Evolutionary conservation across 805 yeast genomes (phyloP).

Genomic region (Metschnikowia rubicola): DNA sequence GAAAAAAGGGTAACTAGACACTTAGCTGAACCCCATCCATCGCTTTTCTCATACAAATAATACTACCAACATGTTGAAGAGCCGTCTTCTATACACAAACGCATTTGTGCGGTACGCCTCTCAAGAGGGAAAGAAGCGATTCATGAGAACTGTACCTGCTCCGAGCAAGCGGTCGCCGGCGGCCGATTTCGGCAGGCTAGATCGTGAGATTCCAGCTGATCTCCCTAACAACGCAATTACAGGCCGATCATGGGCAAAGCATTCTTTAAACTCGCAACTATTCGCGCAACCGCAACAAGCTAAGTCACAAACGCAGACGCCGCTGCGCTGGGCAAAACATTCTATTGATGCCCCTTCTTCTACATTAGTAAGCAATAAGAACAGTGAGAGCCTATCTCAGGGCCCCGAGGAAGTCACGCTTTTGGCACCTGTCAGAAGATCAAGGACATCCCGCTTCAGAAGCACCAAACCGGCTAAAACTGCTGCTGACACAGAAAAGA

Average conservation of each 20-base stretch:
- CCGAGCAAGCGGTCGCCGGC: conserved; percentile 12
- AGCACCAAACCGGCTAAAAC: background rate
- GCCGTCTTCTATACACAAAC: conserved; percentile 8
- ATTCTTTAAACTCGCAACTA: conserved; percentile 5
- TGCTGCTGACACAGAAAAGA: background rate
- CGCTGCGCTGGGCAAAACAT: conserved; percentile 33
- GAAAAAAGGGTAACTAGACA: conserved; percentile 1
- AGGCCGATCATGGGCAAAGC: conserved; percentile 12
- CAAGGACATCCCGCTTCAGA: conserved; percentile 30
- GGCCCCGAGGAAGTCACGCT: conserved; percentile 3
- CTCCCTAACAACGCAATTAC: conserved; percentile 4
- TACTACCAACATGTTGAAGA: conserved; percentile 10
- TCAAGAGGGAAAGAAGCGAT: conserved; percentile 21
- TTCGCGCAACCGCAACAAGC: conserved; percentile 1
- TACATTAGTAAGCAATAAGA: background rate
- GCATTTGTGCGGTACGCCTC: conserved; percentile 16
- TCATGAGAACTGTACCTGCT: conserved; percentile 26
- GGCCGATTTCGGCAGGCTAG: conserved; percentile 11
- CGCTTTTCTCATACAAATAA: no score
- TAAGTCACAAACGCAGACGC: background rate
- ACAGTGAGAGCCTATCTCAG: background rate
- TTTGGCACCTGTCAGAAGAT: conserved; percentile 23
- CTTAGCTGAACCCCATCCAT: background rate
- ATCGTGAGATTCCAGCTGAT: conserved; percentile 7
- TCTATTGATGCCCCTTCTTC: conserved; percentile 9